Evolutionary conservation across 2,329 filamentous ascomycete genomes (phyloP).

Genomic region (Fusarium metavorans): DNA sequence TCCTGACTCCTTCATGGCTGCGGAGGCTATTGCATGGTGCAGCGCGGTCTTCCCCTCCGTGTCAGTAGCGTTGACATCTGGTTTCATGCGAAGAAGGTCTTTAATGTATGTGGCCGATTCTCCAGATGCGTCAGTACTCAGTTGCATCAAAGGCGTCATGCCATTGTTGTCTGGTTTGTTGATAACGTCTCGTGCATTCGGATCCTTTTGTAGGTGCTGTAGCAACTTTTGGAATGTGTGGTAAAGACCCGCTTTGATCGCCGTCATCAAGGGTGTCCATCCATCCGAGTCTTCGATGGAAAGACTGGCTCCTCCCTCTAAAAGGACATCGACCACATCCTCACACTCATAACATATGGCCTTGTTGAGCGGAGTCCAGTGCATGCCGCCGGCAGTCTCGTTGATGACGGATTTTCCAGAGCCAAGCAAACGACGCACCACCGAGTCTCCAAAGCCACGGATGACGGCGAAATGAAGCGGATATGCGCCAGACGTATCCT

Average conservation of each 20-base stretch:
- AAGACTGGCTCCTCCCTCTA: background rate
- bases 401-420: background rate
- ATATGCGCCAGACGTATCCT: accelerated
- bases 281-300: background rate
- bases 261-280: background rate
- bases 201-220: accelerated
- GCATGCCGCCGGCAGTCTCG: too few relatives aligned
- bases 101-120: accelerated
- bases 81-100: background rate
- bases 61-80: background rate
- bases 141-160: background rate
- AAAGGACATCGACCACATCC: background rate
- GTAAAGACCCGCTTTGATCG: background rate
- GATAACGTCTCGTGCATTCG: background rate
- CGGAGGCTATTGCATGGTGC: background rate
- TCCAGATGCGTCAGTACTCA: background rate
- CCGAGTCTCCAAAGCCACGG: background rate
- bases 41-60: background rate
- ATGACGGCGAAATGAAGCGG: background rate
- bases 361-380: background rate
- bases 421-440: background rate
- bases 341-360: background rate
- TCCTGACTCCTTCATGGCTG: background rate
- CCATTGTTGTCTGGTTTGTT: background rate
- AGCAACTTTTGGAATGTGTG: background rate